phyloP scores from a whole-genome alignment of 495 filamentous ascomycete species.

The Cetradonia linearis region DNA sequence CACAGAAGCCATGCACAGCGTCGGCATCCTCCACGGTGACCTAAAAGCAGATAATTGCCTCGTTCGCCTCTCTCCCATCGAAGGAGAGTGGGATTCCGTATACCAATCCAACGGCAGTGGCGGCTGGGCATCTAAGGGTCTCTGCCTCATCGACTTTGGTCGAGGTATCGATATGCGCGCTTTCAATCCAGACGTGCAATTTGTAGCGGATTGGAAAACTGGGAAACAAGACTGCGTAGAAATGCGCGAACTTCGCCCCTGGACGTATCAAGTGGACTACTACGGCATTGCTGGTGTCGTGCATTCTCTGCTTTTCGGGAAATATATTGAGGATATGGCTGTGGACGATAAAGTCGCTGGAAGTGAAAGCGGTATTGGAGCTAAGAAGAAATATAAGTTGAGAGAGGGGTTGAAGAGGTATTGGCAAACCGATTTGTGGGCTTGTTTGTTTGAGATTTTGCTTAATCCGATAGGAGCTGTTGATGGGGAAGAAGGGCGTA shows the following conservation, averaged over 20 bases:
- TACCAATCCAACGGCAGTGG: conserved; percentile 61
- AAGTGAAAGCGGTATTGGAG: conserved; percentile 31
- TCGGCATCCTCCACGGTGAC: conserved; percentile 80
- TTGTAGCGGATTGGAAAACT: conserved; percentile 91
- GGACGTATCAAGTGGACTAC: conserved; percentile 95
- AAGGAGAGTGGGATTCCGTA: conserved; percentile 35
- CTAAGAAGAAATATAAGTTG: conserved; percentile 57
- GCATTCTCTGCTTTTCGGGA: conserved; percentile 81
- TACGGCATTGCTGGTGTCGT: conserved; percentile 81
- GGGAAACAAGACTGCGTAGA: conserved; percentile 78
- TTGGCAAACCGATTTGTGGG: conserved; percentile 92
- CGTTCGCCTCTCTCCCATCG: conserved; percentile 51
- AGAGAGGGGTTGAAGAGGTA: conserved; percentile 76
- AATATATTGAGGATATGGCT: conserved; percentile 76
- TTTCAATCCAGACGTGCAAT: conserved; percentile 68
- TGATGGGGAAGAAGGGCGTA: conserved; percentile 46
- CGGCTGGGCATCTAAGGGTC: conserved; percentile 72
- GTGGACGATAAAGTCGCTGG: conserved; percentile 29
- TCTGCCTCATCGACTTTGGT: conserved; percentile 89
- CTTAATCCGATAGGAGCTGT: conserved; percentile 64
- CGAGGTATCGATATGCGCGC: conserved; percentile 85
- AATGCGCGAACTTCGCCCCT: conserved; percentile 82
- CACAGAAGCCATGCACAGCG: conserved; percentile 72
- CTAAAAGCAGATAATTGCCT: conserved; percentile 93
- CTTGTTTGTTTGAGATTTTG: conserved; percentile 69